These are phyloP conservation scores for Pleodorina starrii DNA, from an alignment of 139 green algal genomes.

Conservation along the genomic window DNA sequence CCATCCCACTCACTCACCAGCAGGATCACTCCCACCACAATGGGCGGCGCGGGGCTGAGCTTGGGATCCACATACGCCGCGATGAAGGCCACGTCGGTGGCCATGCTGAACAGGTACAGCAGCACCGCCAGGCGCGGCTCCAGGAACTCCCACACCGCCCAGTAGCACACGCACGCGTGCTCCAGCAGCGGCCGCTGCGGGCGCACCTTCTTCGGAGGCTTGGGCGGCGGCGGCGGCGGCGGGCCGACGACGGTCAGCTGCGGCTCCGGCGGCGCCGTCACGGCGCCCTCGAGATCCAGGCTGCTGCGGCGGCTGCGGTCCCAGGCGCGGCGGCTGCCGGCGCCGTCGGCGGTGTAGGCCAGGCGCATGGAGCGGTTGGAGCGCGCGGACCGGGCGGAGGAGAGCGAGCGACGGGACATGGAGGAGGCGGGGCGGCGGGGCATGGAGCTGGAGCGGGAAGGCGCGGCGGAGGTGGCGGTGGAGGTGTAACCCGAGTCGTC, in stretches of 20 bases:
- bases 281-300: not conserved
- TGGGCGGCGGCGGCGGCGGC: constrained; percentile 27
- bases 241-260: constrained; percentile 40
- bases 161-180: not conserved
- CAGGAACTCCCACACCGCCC: constrained; percentile 13
- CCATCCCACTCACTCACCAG: constrained; percentile 10
- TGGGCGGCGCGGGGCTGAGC: not conserved
- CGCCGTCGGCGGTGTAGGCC: not conserved
- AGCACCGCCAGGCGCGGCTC: not conserved
- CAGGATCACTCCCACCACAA: constrained; percentile 35
- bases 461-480: not conserved
- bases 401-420: not conserved
- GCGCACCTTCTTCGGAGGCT: not conserved
- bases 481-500: not conserved
- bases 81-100: constrained; percentile 25
- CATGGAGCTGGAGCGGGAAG: not conserved
- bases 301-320: constrained; percentile 36
- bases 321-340: constrained; percentile 21
- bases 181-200: not conserved
- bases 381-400: no score
- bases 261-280: constrained; percentile 28
- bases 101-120: constrained; percentile 33
- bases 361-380: not conserved
- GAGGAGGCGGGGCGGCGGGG: not conserved
- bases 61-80: constrained; percentile 12